A percentile compares a stretch with the other conserved stretches of the same genome.
Conservation (phyloP, 2,329 filamentous ascomycete genomes). For the Colletotrichum sp. region DNA sequence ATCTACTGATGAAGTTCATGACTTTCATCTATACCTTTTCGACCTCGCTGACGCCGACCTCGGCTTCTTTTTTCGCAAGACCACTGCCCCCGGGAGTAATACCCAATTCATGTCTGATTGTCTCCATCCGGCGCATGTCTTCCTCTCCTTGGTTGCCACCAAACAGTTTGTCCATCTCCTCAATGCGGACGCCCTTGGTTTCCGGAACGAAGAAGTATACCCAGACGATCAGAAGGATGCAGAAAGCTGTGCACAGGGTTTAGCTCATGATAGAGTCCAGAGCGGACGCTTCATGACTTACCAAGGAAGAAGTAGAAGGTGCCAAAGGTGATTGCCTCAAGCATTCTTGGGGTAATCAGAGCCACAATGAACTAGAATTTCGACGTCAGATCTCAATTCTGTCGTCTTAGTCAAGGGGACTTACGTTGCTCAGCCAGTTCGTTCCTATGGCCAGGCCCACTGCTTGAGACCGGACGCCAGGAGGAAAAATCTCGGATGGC, state of each 20-base stretch:
- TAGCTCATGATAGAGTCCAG: not conserved
- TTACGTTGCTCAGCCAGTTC: slow-evolving; percentile 6
- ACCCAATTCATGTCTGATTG: not conserved
- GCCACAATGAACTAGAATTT: slow-evolving; percentile 40
- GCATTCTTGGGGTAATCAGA: slow-evolving; percentile 57
- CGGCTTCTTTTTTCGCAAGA: not conserved
- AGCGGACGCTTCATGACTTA: not conserved
- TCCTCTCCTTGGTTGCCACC: slow-evolving; percentile 31
- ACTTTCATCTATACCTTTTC: not conserved
- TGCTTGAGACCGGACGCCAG: not conserved
- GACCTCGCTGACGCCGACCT: not conserved
- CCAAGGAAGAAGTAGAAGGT: slow-evolving; percentile 66
- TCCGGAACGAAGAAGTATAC: slow-evolving; percentile 62
- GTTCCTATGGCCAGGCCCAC: slow-evolving; percentile 1
- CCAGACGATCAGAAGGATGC: slow-evolving; percentile 50
- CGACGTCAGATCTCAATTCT: slow-evolving; percentile 55
- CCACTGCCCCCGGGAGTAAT: not conserved
- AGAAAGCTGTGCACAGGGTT: slow-evolving; percentile 36
- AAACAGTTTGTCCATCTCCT: slow-evolving; percentile 56
- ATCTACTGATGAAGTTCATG: not conserved
- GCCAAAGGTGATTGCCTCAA: slow-evolving; percentile 55
- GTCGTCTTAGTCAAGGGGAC: slow-evolving; percentile 55
- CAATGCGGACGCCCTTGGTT: slow-evolving; percentile 58
- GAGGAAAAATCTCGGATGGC: slow-evolving; percentile 59
- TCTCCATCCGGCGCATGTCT: not conserved